Evolutionary conservation across 768 basidiomycete genomes (phyloP), one percentile per base, ranked within the genome.

Genomic region (Solioccasus polychromus): DNA sequence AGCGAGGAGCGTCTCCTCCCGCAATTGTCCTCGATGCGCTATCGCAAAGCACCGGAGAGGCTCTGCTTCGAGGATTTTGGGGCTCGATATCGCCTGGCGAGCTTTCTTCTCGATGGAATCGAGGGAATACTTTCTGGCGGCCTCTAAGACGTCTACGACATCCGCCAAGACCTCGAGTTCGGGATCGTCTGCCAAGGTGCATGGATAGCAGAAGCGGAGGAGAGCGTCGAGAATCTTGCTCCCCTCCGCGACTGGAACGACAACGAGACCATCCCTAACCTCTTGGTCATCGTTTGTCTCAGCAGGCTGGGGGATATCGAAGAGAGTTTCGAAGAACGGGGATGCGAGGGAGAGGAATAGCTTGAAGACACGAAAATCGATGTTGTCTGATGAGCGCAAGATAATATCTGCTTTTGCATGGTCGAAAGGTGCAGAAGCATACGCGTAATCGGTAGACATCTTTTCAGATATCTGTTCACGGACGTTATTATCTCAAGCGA

Each of bases 291-390:
- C 36, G 15, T 14, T 25, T 6, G 10, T 38, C 32, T 49, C 20
- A 11, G 40, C 15, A 17, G 63, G 47, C 26, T 69, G 62, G 3
- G 64, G 62, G 8, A 65, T 42, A n/a, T 47, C 30, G 37, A 71
- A 65, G 42, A 72, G 57, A 18, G 53, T 47, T 24, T 59, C 51
- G 47, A 70, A 73, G 48, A 65, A 57, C 0, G 65, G 56, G 10
- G 70, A 71, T 0, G 68, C 56, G 15, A 68, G 56, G 12, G 59
- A 55, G 19, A 70, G 64, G 31, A 70, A 60, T 5, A 57, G 47
- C 14, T 54, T 68, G 51, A 68, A 66, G 11, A 66, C 41, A 9
- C 52, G 57, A 37, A 70, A 56, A 41, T 71, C 57, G 31, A 66
- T 39, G 8, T 53, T 50, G 50, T 66, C 62, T 7, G 53, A 56